phyloP scores from a whole-genome alignment of 1,284 basidiomycete species.

The Tilletia walkeri region DNA sequence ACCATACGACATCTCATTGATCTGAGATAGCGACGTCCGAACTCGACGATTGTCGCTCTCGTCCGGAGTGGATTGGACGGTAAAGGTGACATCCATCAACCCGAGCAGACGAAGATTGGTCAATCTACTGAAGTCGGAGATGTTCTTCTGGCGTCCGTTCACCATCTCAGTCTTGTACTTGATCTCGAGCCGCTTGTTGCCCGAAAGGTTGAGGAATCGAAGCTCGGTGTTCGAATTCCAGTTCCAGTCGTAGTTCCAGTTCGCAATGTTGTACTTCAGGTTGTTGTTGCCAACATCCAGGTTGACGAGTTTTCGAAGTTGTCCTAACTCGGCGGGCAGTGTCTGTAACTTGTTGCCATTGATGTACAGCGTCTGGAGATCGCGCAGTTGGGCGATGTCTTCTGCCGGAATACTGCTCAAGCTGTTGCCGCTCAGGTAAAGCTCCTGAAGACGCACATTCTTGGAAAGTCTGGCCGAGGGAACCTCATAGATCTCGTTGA shows the following conservation, averaged over 20 bases:
- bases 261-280: constrained; percentile 96
- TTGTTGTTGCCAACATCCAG: constrained; percentile 93
- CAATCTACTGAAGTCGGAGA: constrained; percentile 84
- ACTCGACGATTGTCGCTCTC: constrained; percentile 88
- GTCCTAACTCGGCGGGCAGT: constrained; percentile 83
- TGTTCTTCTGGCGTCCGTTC: constrained; percentile 55
- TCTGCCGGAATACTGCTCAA: constrained; percentile 82
- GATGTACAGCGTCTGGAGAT: constrained; percentile 66
- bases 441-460: constrained; percentile 70
- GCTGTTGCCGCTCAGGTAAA: constrained; percentile 92
- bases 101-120: constrained; percentile 81
- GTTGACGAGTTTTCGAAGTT: constrained; percentile 74
- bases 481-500: constrained; percentile 91
- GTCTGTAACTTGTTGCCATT: constrained; percentile 94
- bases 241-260: constrained; percentile 99
- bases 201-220: constrained; percentile 82
- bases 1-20: constrained; percentile 92
- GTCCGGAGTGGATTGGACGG: constrained; percentile 66
- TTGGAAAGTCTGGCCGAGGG: constrained; percentile 69
- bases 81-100: constrained; percentile 95
- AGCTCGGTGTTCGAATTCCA: constrained; percentile 98
- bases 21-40: constrained; percentile 83
- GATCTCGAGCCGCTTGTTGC: constrained; percentile 84
- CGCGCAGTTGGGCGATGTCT: constrained; percentile 44
- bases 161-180: constrained; percentile 62